Conservation (phyloP, 2,329 filamentous ascomycete species). For the Penicillium sp. region DNA sequence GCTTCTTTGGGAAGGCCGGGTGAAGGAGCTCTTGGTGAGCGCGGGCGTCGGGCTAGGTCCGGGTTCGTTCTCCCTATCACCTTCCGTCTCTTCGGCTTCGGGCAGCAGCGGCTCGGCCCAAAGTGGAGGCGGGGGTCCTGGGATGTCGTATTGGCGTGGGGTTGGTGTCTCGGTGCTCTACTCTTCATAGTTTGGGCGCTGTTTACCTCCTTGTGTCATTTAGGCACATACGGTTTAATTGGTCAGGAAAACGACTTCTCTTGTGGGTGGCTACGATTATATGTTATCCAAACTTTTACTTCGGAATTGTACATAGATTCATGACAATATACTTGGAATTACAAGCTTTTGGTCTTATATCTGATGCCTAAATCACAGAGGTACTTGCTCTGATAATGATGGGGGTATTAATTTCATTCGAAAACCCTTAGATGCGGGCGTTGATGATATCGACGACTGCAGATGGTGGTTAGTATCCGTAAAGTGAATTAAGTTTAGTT, state of each 20-base stretch:
- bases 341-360: conserved; percentile 18
- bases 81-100: conserved; percentile 24
- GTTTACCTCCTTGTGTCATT: background rate
- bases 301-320: conserved; percentile 29
- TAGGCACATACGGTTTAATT: background rate
- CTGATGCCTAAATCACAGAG: conserved; percentile 10
- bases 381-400: conserved; percentile 1
- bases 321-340: conserved; percentile 27
- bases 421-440: conserved; percentile 48
- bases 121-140: conserved; percentile 28
- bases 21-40: conserved; percentile 91
- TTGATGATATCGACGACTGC: conserved; percentile 69
- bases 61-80: conserved; percentile 35
- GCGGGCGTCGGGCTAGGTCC: conserved; percentile 80
- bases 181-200: conserved; percentile 34
- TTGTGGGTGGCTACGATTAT: background rate
- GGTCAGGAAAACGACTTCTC: background rate
- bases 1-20: conserved; percentile 85
- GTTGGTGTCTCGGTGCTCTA: conserved; percentile 46
- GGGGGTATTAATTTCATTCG: conserved; percentile 19
- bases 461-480: conserved; percentile 9
- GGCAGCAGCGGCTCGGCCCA: conserved; percentile 26
- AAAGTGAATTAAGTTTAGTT: background rate
- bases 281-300: conserved; percentile 1
- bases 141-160: conserved; percentile 41